A percentile compares a stretch with the other conserved stretches of the same genome.
Conservation (phyloP, 2,329 filamentous ascomycete species). For the Colletotrichum cereale region DNA sequence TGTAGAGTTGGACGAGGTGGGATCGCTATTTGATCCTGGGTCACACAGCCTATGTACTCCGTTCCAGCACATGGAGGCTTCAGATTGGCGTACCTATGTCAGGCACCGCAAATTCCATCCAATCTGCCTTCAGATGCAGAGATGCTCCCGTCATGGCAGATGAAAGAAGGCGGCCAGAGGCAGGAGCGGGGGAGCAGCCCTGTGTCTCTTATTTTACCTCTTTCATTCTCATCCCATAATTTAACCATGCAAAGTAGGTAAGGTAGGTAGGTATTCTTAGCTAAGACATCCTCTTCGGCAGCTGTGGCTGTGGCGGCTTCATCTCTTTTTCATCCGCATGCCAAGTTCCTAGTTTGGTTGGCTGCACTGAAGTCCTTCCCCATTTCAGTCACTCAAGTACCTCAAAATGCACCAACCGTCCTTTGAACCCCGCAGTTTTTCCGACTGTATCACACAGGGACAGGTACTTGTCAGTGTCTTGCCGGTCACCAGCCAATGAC, state of each 20-base stretch:
- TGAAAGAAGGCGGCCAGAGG: neutral
- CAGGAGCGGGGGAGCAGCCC: neutral
- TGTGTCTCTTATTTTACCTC: neutral
- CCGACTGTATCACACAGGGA: conserved; percentile 16
- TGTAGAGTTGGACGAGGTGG: neutral
- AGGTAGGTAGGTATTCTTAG: neutral
- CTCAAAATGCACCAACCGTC: conserved; percentile 4
- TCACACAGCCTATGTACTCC: neutral
- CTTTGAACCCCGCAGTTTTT: conserved; percentile 21
- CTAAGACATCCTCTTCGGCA: conserved; percentile 14
- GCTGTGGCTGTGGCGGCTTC: neutral
- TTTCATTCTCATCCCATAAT: neutral
- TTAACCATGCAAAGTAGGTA: neutral
- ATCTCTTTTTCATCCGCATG: neutral
- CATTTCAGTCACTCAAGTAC: neutral
- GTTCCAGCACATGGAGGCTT: neutral
- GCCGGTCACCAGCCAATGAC: conserved; percentile 24
- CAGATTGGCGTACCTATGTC: neutral
- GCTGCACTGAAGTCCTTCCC: neutral
- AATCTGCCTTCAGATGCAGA: neutral
- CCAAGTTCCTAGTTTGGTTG: neutral
- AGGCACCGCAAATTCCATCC: neutral
- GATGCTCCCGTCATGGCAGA: neutral
- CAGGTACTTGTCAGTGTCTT: neutral
- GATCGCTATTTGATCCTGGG: neutral